Evolutionary conservation across 2,329 filamentous ascomycete genomes (phyloP).

Genomic region (Thermochaetoides dissita): DNA sequence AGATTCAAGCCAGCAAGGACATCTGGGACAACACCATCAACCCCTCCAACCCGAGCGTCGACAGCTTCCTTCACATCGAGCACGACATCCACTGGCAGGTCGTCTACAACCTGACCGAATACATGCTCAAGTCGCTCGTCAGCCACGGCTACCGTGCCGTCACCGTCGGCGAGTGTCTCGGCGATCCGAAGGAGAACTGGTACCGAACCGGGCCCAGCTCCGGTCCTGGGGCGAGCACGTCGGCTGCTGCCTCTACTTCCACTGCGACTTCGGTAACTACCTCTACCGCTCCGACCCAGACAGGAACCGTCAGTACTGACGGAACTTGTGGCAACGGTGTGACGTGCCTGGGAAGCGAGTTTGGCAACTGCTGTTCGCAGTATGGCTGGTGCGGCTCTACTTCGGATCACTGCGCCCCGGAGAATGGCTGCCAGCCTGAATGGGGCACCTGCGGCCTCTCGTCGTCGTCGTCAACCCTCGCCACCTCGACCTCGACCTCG

Average conservation of each 20-base stretch:
- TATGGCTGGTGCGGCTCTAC: slow-evolving; percentile 13
- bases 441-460: slow-evolving; percentile 10
- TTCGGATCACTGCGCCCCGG: slow-evolving; percentile 11
- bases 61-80: slow-evolving; percentile 35
- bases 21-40: slow-evolving; percentile 20
- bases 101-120: slow-evolving; percentile 33
- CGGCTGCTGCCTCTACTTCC: neutral
- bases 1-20: slow-evolving; percentile 23
- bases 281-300: slow-evolving; percentile 5
- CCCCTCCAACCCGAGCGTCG: slow-evolving; percentile 10
- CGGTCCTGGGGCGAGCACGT: slow-evolving; percentile 1
- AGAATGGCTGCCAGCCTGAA: slow-evolving; percentile 12
- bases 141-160: slow-evolving; percentile 31
- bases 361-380: slow-evolving; percentile 15
- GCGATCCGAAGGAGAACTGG: slow-evolving; percentile 36
- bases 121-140: slow-evolving; percentile 28
- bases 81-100: slow-evolving; percentile 35
- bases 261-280: slow-evolving; percentile 6
- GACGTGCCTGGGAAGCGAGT: slow-evolving; percentile 14
- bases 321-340: slow-evolving; percentile 16
- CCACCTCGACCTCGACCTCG: neutral
- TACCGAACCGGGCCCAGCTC: slow-evolving; percentile 27
- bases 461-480: neutral
- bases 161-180: slow-evolving; percentile 42
- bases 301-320: slow-evolving; percentile 10